Evolutionary conservation across 306 rosid genomes (phyloP).

Genomic region (Quercus rubra): DNA sequence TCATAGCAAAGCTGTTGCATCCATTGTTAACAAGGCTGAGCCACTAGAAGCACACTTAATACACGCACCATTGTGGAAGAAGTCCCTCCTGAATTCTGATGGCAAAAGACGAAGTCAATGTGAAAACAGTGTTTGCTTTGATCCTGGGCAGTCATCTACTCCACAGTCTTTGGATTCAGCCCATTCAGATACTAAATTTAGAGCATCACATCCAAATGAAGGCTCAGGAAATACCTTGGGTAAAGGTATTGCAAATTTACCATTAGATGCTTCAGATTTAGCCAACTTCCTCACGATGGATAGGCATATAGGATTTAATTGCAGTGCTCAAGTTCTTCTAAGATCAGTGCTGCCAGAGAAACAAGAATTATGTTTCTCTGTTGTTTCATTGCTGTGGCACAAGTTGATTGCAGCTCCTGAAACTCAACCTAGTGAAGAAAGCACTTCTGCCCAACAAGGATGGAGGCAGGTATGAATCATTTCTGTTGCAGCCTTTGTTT

Average conservation of each 20-base stretch:
- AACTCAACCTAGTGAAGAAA: conserved; percentile 83
- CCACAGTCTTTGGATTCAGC: conserved; percentile 27
- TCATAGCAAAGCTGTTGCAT: conserved; percentile 90
- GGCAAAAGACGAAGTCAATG: conserved; percentile 47
- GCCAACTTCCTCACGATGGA: conserved; percentile 96
- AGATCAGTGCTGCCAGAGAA: conserved; percentile 80
- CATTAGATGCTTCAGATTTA: conserved; percentile 84
- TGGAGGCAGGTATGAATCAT: conserved; percentile 79
- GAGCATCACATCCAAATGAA: conserved; percentile 43
- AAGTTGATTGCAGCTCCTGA: conserved; percentile 93
- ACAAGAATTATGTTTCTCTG: conserved; percentile 89
- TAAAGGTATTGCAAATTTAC: conserved; percentile 61
- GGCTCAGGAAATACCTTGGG: conserved; percentile 47
- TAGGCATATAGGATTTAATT: conserved; percentile 85
- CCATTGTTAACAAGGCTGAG: conserved; percentile 85
- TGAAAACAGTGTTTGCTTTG: conserved; percentile 46
- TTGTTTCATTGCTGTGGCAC: conserved; percentile 93
- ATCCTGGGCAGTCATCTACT: conserved; percentile 48
- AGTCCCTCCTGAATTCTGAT: conserved; percentile 34
- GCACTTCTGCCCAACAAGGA: conserved; percentile 99
- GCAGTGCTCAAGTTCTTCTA: conserved; percentile 73
- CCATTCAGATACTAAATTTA: conserved; percentile 36
- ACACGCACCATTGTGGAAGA: conserved; percentile 57
- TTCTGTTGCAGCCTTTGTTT: conserved; percentile 3
- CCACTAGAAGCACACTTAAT: conserved; percentile 82